These are phyloP conservation scores for Mycena chlorophos DNA, from an alignment of 768 basidiomycete genomes.

Conservation along the genomic window DNA sequence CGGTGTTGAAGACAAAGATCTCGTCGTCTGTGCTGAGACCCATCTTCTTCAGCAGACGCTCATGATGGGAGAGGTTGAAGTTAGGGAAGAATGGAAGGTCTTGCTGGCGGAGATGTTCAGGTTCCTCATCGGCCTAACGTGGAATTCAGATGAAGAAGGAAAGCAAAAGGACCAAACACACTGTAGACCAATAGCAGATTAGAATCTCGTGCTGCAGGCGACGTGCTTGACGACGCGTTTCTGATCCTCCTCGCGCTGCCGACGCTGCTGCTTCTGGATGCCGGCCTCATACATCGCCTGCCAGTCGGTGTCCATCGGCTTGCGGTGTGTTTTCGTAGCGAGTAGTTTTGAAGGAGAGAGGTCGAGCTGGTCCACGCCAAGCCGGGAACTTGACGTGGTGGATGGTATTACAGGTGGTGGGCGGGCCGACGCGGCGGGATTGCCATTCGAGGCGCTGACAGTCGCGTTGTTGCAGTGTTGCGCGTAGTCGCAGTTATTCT, in stretches of 20 bases:
- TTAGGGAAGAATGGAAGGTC: not conserved
- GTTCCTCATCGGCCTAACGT: not conserved
- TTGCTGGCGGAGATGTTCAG: conserved; percentile 1
- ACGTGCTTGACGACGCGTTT: not conserved
- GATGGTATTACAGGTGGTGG: not conserved
- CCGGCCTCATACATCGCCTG: not conserved
- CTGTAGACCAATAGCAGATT: not conserved
- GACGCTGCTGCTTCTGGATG: not conserved
- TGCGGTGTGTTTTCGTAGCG: not conserved
- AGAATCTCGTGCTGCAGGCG: not conserved
- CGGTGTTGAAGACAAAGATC: conserved; percentile 3
- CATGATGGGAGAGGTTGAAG: not conserved
- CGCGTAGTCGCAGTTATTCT: not conserved
- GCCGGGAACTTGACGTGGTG: not conserved
- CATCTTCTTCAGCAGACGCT: not conserved
- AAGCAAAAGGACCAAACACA: not conserved
- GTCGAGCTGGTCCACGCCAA: not conserved
- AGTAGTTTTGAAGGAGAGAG: not conserved
- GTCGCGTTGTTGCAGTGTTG: not conserved
- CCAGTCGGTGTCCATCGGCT: not conserved
- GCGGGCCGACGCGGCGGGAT: not conserved
- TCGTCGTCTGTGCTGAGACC: not conserved
- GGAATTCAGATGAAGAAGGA: not conserved
- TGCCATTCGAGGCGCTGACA: not conserved
- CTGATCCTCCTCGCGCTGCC: not conserved